These are phyloP conservation scores for Bolboschoenus planiculmis DNA, from an alignment of 176 grass and related monocot species.

Conservation along the genomic window DNA sequence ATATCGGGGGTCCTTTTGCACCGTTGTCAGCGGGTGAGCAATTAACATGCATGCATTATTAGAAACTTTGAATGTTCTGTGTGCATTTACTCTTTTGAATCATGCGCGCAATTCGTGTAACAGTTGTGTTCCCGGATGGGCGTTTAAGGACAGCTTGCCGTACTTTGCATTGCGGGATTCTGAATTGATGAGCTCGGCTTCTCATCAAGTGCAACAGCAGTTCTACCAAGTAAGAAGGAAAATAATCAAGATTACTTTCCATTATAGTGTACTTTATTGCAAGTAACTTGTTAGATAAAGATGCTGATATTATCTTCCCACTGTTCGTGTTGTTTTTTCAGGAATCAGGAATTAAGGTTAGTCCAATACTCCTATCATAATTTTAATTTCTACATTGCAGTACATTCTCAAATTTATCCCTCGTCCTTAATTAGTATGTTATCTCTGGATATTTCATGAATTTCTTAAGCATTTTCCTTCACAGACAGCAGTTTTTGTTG, in stretches of 20 bases:
- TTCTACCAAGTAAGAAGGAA: constrained; percentile 55
- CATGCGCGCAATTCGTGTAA: neutral
- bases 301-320: neutral
- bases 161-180: constrained; percentile 45
- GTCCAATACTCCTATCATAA: neutral
- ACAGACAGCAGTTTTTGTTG: constrained; percentile 73
- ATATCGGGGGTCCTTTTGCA: constrained; percentile 41
- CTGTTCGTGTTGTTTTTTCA: constrained; percentile 26
- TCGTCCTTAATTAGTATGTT: neutral
- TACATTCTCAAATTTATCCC: constrained; percentile 2
- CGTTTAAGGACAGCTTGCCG: constrained; percentile 40
- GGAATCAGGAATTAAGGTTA: constrained; percentile 81
- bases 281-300: constrained; percentile 19
- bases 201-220: constrained; percentile 44
- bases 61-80: neutral
- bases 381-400: neutral
- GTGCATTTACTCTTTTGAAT: neutral
- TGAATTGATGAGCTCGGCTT: constrained; percentile 41
- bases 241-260: neutral
- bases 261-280: neutral
- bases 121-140: constrained; percentile 73
- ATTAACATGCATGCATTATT: neutral
- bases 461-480: neutral
- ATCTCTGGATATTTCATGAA: neutral
- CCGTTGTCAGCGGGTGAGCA: constrained; percentile 43